Percentiles rank a stretch among this genome's conserved stretches.
Evolutionary conservation across 768 basidiomycete species (phyloP).

Genomic region (Suillus variegatus): DNA sequence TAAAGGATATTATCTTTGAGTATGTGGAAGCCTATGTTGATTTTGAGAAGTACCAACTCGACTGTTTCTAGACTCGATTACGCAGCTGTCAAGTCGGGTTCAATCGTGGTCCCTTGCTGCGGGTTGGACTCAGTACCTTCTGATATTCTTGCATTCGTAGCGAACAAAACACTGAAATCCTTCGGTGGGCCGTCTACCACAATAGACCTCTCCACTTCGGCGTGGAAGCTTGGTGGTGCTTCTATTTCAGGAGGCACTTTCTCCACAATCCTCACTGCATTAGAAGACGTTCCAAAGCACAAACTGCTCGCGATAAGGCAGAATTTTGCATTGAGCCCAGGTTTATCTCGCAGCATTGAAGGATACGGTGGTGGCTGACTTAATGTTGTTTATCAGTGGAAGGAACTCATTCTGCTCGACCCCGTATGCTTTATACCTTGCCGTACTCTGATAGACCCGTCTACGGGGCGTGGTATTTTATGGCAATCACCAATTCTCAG

Average conservation of each 20-base stretch:
- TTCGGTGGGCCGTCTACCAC: conserved; percentile 35
- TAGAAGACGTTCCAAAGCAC: conserved; percentile 35
- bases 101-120: conserved; percentile 78
- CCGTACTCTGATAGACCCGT: conserved; percentile 32
- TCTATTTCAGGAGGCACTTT: conserved; percentile 40
- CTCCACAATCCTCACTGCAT: conserved; percentile 32
- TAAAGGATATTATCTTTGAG: conserved; percentile 60
- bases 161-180: conserved; percentile 67
- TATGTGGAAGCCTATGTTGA: conserved; percentile 32
- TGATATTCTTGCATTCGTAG: conserved; percentile 67
- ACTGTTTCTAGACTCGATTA: conserved; percentile 60
- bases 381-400: conserved; percentile 24
- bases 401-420: conserved; percentile 30
- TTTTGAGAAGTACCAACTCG: conserved; percentile 14
- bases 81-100: conserved; percentile 63
- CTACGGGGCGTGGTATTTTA: conserved; percentile 44
- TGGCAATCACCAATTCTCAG: conserved; percentile 45
- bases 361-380: conserved; percentile 7
- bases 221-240: conserved; percentile 36
- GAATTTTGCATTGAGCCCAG: conserved; percentile 46
- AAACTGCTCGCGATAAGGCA: conserved; percentile 28
- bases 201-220: conserved; percentile 59
- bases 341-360: conserved; percentile 27
- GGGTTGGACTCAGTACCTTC: conserved; percentile 80
- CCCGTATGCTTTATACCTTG: conserved; percentile 38